Percentiles rank a stretch among this genome's conserved stretches.
Conservation (phyloP, 305 asterid genomes). For the Plantago coronopus region DNA sequence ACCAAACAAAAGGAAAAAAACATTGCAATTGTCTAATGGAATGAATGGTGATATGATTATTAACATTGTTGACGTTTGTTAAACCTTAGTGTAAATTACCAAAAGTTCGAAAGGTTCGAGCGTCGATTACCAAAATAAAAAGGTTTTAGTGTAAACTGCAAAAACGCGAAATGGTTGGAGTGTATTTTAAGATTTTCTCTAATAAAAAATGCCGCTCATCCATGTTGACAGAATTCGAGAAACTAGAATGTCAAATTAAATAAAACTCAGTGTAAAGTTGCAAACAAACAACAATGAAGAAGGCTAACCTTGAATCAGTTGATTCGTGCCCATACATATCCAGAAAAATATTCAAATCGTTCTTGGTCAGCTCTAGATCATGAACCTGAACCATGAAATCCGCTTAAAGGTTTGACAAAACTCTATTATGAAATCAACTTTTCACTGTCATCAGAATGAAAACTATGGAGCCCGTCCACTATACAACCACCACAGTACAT, state of each 20-base stretch:
- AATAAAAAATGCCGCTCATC: too few species aligned
- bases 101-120: too few species aligned
- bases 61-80: too few species aligned
- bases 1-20: too few species aligned
- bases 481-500: constrained; percentile 26
- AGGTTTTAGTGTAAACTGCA: too few species aligned
- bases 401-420: constrained; percentile 18
- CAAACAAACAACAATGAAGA: constrained; percentile 7
- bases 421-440: not conserved
- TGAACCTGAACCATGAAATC: constrained; percentile 54
- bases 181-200: too few species aligned
- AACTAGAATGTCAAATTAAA: not conserved
- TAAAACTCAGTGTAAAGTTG: constrained; percentile 14
- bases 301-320: constrained; percentile 65
- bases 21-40: too few species aligned
- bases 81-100: too few species aligned
- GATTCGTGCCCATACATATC: constrained; percentile 69
- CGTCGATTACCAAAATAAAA: too few species aligned
- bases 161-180: too few species aligned
- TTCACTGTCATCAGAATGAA: constrained; percentile 2
- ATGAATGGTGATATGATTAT: too few species aligned
- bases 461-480: not conserved
- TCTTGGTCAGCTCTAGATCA: constrained; percentile 59
- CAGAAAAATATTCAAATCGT: constrained; percentile 64
- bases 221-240: not conserved